A percentile compares a stretch with the other conserved stretches of the same genome.
Evolutionary conservation across 2,329 filamentous ascomycete genomes (phyloP).

Genomic region (Penicillium sumatraense): DNA sequence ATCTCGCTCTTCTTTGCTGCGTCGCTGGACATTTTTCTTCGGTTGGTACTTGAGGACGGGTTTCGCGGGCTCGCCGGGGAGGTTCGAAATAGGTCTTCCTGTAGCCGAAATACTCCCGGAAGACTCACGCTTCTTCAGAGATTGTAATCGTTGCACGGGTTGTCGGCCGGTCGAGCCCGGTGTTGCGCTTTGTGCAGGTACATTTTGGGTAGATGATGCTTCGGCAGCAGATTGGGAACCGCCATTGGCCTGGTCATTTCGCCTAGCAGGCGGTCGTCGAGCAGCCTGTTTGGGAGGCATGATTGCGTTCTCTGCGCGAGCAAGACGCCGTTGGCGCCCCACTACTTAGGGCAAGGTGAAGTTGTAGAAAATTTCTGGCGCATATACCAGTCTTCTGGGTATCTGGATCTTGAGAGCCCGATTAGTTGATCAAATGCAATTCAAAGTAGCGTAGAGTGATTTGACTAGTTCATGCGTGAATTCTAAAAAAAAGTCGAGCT

Average conservation of each 20-base stretch:
- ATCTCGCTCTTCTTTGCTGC: conserved; percentile 52
- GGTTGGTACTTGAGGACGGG: conserved; percentile 50
- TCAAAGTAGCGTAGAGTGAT: not conserved
- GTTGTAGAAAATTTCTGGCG: conserved; percentile 9
- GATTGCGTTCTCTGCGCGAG: conserved; percentile 10
- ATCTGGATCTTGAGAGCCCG: no score
- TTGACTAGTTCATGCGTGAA: not conserved
- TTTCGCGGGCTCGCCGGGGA: conserved; percentile 37
- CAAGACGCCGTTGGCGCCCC: conserved; percentile 21
- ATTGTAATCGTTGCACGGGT: conserved; percentile 48
- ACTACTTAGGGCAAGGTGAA: conserved; percentile 3
- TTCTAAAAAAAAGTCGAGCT: conserved; percentile 24
- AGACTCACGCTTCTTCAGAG: conserved; percentile 44
- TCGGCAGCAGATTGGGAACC: conserved; percentile 21
- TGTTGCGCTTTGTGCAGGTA: conserved; percentile 15
- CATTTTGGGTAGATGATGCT: conserved; percentile 18
- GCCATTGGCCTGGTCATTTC: conserved; percentile 15
- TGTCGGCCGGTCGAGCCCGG: conserved; percentile 32
- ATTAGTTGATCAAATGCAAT: not conserved
- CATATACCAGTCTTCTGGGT: not conserved
- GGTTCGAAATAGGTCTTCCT: conserved; percentile 24
- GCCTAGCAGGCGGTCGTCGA: conserved; percentile 30
- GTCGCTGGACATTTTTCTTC: conserved; percentile 41
- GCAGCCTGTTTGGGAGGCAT: conserved; percentile 42
- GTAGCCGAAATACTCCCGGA: conserved; percentile 42